Base-by-base conservation (phyloP, 2,329 filamentous ascomycete species). In the Fusarium setosum region DNA sequence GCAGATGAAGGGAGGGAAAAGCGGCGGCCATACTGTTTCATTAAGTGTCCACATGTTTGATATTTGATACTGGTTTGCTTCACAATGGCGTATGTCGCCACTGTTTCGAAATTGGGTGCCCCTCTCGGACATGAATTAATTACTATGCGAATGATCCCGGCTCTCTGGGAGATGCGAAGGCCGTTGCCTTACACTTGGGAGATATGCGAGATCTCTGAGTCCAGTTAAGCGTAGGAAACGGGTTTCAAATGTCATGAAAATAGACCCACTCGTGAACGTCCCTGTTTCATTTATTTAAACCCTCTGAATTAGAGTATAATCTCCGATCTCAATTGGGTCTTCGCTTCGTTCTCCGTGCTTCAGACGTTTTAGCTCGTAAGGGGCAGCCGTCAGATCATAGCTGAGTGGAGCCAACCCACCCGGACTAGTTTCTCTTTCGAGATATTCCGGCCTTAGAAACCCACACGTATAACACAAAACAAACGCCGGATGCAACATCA, bases 321-420 rank as follows among this genome's bases (percentile, higher is more conserved):
- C 42, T 47, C 42, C 42, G 42, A 47, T n/a, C n/a, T n/a, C n/a
- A n/a, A n/a, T n/a, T n/a, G n/a, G n/a, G 26, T 21, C 42, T 47
- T 26, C 24, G 42, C 21, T 47, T 32, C 42, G 42, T 26, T 32
- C 18, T 20, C 42, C 24, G 11, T 44, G 41, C 41, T 44, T 24
- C 24, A 24, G 29, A 44, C 41, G 29, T 47, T 47, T 29, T 47
- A 47, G 42, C 42, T 32, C 32, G 42, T 31, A 47, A 47, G 17
- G 18, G 29, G 31, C 29, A 29, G 31, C 18, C 24, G 42, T 45
- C 42, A 12, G 5, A 18, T n/a, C 18, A 26, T 15, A 29, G 29
- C 20, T 9, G 42, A 32, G 18, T 5, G 35, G 17, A 12, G 17
- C 26, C 17, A 32, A 47, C 23, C 26, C 3, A 9, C 26, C 8